phyloP scores from a whole-genome alignment of 2,329 filamentous ascomycete species.

The Cercospora berteroae region DNA sequence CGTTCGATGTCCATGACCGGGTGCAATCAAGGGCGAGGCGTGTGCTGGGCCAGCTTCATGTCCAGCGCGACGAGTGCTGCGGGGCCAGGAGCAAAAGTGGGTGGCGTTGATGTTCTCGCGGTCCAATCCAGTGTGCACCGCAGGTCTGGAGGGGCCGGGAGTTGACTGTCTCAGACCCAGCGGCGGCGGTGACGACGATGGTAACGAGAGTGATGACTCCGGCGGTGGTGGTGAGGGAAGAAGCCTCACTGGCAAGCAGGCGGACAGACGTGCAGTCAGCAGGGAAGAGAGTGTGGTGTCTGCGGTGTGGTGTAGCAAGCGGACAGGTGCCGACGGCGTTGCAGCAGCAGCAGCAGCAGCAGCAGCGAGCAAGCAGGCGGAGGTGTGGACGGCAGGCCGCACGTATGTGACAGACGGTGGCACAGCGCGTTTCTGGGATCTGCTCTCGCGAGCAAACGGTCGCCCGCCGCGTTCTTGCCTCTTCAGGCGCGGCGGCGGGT shows the following conservation, averaged over 20 bases:
- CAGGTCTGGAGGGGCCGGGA: background rate
- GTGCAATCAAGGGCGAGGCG: background rate
- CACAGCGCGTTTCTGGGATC: constrained; percentile 17
- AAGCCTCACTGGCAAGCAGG: background rate
- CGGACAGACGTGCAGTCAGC: background rate
- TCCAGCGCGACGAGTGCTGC: background rate
- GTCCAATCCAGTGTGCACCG: background rate
- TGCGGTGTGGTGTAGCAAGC: constrained; percentile 12
- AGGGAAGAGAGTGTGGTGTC: constrained; percentile 12
- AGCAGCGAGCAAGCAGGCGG: background rate
- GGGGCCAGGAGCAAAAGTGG: background rate
- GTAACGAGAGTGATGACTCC: background rate
- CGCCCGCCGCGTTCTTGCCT: constrained; percentile 5
- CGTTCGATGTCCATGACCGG: constrained; percentile 29
- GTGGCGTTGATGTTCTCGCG: background rate
- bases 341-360: background rate
- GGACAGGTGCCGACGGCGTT: constrained; percentile 16
- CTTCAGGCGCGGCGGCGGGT: constrained; percentile 3
- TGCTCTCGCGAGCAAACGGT: constrained; percentile 16
- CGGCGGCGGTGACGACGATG: background rate
- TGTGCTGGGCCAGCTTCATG: constrained; percentile 1
- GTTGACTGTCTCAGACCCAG: background rate
- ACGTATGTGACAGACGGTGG: constrained; percentile 20
- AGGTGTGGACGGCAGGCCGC: constrained; percentile 7
- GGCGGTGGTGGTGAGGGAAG: constrained; percentile 5